These are phyloP conservation scores for Ogataea parapolymorpha DNA, from an alignment of 805 yeast genomes.

Conservation along the genomic window DNA sequence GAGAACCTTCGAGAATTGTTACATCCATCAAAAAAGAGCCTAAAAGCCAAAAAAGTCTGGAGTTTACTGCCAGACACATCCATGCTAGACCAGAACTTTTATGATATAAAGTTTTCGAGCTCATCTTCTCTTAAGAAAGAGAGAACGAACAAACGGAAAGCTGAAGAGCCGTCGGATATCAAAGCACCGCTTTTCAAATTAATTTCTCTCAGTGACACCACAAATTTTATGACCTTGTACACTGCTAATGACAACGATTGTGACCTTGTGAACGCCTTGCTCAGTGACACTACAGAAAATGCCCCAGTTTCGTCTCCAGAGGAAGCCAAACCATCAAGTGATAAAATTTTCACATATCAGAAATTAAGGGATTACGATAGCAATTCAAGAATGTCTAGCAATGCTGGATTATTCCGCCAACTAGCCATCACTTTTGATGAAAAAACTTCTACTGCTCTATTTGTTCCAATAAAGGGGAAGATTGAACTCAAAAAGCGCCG, in stretches of 20 bases:
- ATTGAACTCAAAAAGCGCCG: slow-evolving; percentile 84
- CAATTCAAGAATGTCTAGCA: slow-evolving; percentile 44
- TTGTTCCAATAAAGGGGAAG: slow-evolving; percentile 73
- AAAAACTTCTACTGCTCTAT: slow-evolving; percentile 58
- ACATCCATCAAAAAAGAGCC: slow-evolving; percentile 76
- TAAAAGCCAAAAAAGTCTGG: slow-evolving; percentile 76
- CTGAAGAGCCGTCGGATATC: slow-evolving; percentile 35
- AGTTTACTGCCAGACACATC: slow-evolving; percentile 86
- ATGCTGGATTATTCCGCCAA: slow-evolving; percentile 51
- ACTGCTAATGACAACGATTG: slow-evolving; percentile 36
- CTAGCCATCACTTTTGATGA: slow-evolving; percentile 61
- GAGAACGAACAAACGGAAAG: slow-evolving; percentile 23
- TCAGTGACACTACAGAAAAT: slow-evolving; percentile 49
- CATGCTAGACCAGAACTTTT: slow-evolving; percentile 76
- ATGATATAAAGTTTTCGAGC: slow-evolving; percentile 60
- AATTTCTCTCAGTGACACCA: slow-evolving; percentile 62
- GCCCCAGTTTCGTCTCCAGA: slow-evolving; percentile 47
- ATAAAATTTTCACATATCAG: slow-evolving; percentile 49
- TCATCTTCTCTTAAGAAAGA: slow-evolving; percentile 47
- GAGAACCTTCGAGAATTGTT: slow-evolving; percentile 30
- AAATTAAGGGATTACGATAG: slow-evolving; percentile 81
- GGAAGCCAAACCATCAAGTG: slow-evolving; percentile 34
- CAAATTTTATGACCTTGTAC: slow-evolving; percentile 70
- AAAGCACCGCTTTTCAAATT: slow-evolving; percentile 70
- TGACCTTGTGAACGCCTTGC: slow-evolving; percentile 38